These are phyloP conservation scores for Aleurites moluccanus DNA, from an alignment of 441 rosid genomes.

Conservation along the genomic window DNA sequence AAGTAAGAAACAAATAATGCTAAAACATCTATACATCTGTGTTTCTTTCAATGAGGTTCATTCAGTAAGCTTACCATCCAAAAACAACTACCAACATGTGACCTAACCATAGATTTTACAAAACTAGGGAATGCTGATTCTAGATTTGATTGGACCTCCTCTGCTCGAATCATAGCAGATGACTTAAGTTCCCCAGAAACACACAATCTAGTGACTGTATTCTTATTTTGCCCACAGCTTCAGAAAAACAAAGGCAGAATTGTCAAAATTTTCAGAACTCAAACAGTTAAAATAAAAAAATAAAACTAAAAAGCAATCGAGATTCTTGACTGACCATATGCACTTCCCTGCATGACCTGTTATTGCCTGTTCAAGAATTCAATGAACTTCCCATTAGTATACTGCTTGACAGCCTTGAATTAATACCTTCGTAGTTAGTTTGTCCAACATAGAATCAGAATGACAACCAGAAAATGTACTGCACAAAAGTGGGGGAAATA, in stretches of 20 bases:
- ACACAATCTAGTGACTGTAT: slow-evolving; percentile 23
- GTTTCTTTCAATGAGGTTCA: not conserved
- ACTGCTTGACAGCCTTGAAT: slow-evolving; percentile 7
- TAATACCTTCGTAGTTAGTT: not conserved
- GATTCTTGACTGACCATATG: slow-evolving; percentile 44
- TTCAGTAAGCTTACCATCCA: slow-evolving; percentile 49
- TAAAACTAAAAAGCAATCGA: not conserved
- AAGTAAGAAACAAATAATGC: not conserved
- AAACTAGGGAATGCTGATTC: slow-evolving; percentile 58
- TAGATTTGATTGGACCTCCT: slow-evolving; percentile 64
- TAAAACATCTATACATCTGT: not conserved
- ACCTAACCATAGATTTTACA: slow-evolving; percentile 59
- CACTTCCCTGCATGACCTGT: slow-evolving; percentile 35
- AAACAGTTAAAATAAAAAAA: not conserved
- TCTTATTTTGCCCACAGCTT: slow-evolving; percentile 42
- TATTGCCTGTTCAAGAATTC: slow-evolving; percentile 38
- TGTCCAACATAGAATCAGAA: not conserved
- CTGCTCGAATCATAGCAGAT: slow-evolving; percentile 54
- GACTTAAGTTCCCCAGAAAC: slow-evolving; percentile 37
- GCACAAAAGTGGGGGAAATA: not conserved
- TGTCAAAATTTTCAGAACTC: not conserved
- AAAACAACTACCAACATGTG: slow-evolving; percentile 69
- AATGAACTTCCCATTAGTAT: slow-evolving; percentile 14
- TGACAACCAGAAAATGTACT: no score
- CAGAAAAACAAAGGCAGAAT: slow-evolving; percentile 22